phyloP scores from a whole-genome alignment of 805 yeast species.

The Crinitomyces ghanaensis region DNA sequence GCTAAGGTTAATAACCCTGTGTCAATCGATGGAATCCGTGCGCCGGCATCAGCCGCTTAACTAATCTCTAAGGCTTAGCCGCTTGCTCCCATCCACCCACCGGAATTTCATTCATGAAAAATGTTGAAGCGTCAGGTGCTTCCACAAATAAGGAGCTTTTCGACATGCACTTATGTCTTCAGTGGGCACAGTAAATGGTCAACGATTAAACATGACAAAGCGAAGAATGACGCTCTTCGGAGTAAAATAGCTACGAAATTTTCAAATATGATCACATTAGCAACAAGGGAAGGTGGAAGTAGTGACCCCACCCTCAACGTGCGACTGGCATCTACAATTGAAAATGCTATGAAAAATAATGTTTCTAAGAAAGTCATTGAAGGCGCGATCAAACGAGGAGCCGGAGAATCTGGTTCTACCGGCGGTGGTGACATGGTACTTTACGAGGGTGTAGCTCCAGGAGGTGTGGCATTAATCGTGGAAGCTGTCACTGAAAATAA shows the following conservation, averaged over 20 bases:
- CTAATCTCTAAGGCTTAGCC: no score
- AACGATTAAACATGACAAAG: constrained; percentile 86
- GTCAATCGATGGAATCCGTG: no score
- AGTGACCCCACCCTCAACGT: constrained; percentile 51
- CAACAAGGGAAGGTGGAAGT: constrained; percentile 53
- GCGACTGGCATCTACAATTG: constrained; percentile 59
- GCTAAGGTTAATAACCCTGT: no score
- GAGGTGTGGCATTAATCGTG: constrained; percentile 75
- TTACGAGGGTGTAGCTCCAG: constrained; percentile 90
- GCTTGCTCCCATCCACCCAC: constrained; percentile 38
- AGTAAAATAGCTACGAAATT: constrained; percentile 58
- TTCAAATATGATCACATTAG: constrained; percentile 62
- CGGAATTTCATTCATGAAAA: constrained; percentile 34
- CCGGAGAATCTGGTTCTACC: constrained; percentile 47
- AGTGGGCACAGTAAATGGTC: constrained; percentile 93
- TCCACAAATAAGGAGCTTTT: no score
- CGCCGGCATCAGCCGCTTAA: no score
- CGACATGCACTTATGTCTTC: background rate
- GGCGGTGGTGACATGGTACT: constrained; percentile 40
- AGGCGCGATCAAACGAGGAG: constrained; percentile 74
- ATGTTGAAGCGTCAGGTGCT: no score
- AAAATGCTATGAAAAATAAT: constrained; percentile 62
- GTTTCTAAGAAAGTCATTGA: constrained; percentile 80
- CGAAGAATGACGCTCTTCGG: constrained; percentile 75
- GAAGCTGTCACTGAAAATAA: constrained; percentile 87